A percentile compares a stretch with the other conserved stretches of the same genome.
phyloP scores from a whole-genome alignment of 768 basidiomycete species.

The Mycena galericulata region DNA sequence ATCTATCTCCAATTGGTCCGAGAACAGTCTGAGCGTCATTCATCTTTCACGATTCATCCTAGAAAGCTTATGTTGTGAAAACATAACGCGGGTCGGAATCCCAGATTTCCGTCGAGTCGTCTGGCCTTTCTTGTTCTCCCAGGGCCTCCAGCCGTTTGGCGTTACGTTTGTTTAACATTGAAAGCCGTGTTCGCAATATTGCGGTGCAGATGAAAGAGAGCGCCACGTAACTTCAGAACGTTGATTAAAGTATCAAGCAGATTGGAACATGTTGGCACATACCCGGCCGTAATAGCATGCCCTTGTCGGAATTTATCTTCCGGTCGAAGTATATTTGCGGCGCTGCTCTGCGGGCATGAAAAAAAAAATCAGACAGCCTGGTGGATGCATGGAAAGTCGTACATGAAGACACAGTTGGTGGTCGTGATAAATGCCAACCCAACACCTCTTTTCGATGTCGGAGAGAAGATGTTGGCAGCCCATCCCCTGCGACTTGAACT shows the following conservation, averaged over 20 bases:
- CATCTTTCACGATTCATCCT: no score
- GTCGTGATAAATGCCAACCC: conserved; percentile 72
- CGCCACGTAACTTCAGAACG: conserved; percentile 58
- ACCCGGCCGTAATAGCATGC: conserved; percentile 69
- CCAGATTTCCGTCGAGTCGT: conserved; percentile 52
- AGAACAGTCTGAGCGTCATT: no score
- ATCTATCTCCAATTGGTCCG: no score
- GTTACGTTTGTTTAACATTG: conserved; percentile 56
- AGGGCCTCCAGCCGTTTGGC: conserved; percentile 41
- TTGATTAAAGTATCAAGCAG: no score
- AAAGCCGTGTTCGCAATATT: conserved; percentile 57
- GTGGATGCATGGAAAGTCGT: no score
- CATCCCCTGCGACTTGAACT: conserved; percentile 57
- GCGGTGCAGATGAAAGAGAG: conserved; percentile 58
- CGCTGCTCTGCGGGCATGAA: conserved; percentile 54
- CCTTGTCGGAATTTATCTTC: conserved; percentile 63
- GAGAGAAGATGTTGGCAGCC: conserved; percentile 70
- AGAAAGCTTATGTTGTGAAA: conserved; percentile 63
- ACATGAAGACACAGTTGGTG: conserved; percentile 70
- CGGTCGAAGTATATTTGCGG: conserved; percentile 70
- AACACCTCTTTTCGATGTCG: conserved; percentile 70
- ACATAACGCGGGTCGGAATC: conserved; percentile 66
- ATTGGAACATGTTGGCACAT: conserved; percentile 23
- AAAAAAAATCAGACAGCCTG: no score
- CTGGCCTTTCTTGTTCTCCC: conserved; percentile 45